Evolutionary conservation across 176 grass and related monocot species (phyloP), one percentile per base, ranked within the genome.

Genomic region (Rhipidocladum racemiflorum): DNA sequence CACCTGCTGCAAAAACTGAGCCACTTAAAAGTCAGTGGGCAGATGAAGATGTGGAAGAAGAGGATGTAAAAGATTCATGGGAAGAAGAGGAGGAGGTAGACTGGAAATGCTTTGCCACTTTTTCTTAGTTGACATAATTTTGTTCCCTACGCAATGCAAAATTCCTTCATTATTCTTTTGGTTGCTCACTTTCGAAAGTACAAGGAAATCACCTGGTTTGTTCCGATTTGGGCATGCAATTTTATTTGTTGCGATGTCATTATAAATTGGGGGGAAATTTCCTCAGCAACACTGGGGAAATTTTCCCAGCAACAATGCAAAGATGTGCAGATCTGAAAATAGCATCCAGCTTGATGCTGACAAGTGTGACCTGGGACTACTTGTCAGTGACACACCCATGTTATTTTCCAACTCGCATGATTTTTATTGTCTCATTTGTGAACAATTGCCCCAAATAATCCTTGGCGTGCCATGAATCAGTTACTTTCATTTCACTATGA

Each of bases 1-100:
- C 80, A 13, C 76, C 90, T 91, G 53, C 38, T 80, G 78, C 77
- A 44, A 86, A 88, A 80, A 71, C 25, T 2, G 85, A 96, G 61
- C 83, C 78, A 28, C 55, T 85, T 54, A 96, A 96, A 70, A 91
- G 24, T 70, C 83, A 85, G 70, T 96, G 93, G 90, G 93, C n/a
- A 40, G 90, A 96, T 78, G 93, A 96, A 91, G 93, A 92, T 86
- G 93, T 70, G 32, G 93, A 96, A 68, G 90, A 91, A 56, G 90
- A 96, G 5, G 88, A 96, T 74, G 83, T 92, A 66, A 96, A 96
- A 74, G 93, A 96, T 16, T 96, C 93, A 16, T 96, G 93, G 93
- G 93, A 96, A 91, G 93, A 96, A 39, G 93, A 96, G 7, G 91
- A 90, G 28, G 86, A 96, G 90, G 93, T 92, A 85, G 62, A 57